A percentile compares a stretch with the other conserved stretches of the same genome.
phyloP scores from a whole-genome alignment of 176 grass and related monocot genomes.

The Areca catechu region DNA sequence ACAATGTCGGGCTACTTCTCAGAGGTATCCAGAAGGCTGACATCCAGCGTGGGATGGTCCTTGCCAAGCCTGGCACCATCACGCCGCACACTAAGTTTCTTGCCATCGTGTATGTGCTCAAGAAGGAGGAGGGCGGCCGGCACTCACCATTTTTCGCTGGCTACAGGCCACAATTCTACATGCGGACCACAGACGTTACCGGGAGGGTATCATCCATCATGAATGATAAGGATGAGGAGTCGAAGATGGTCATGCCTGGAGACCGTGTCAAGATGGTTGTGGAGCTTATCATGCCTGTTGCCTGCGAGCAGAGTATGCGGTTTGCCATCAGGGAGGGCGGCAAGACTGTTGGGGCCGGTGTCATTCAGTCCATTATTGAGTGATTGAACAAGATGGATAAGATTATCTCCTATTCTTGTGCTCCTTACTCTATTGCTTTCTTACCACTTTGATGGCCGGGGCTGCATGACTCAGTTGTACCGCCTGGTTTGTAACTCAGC shows the following conservation, averaged over 20 bases:
- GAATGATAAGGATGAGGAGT: background rate
- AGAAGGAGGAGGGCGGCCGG: too few relatives aligned
- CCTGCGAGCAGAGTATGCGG: conserved; percentile 8
- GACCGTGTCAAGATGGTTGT: conserved; percentile 11
- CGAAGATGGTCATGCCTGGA: background rate
- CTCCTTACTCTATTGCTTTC: background rate
- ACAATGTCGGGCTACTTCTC: too few relatives aligned
- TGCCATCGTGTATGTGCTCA: too few relatives aligned
- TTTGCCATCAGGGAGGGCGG: conserved; percentile 12
- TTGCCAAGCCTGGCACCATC: too few relatives aligned
- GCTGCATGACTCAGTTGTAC: background rate
- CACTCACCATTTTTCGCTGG: too few relatives aligned
- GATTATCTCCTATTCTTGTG: too few relatives aligned
- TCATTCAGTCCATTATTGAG: conserved; percentile 12
- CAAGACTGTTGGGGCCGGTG: conserved; percentile 1
- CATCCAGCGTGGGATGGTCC: too few relatives aligned
- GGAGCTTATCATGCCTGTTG: conserved; percentile 5
- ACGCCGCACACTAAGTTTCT: too few relatives aligned
- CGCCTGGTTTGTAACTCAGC: background rate
- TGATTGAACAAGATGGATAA: background rate
- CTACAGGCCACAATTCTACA: too few relatives aligned
- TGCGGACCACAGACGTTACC: too few relatives aligned
- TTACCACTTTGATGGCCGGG: background rate
- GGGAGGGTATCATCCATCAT: too few relatives aligned
- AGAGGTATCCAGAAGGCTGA: too few relatives aligned